These are phyloP conservation scores for Ganoderma lingzhi DNA, from an alignment of 1,284 basidiomycete genomes.

Conservation along the genomic window DNA sequence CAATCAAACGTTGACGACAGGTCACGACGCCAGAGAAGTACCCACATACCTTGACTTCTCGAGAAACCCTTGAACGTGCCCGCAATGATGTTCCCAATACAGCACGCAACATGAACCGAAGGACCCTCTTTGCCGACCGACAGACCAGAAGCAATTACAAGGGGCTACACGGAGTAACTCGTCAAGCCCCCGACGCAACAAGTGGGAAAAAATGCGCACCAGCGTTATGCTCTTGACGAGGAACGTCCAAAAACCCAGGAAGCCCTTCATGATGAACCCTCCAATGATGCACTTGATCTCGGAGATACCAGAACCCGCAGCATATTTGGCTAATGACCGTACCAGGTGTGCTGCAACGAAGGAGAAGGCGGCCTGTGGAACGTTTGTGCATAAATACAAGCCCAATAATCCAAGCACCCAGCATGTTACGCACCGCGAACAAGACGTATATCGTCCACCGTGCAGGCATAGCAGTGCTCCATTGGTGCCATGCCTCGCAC, in stretches of 20 bases:
- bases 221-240: constrained; percentile 92
- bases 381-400: constrained; percentile 4
- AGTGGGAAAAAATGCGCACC: constrained; percentile 56
- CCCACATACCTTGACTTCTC: constrained; percentile 78
- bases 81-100: constrained; percentile 90
- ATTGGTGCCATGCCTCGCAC: constrained; percentile 94
- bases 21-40: neutral
- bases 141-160: constrained; percentile 97
- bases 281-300: constrained; percentile 99
- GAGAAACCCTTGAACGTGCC: constrained; percentile 85
- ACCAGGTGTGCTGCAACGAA: constrained; percentile 92
- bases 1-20: constrained; percentile 10
- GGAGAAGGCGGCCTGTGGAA: constrained; percentile 73
- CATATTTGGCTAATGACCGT: constrained; percentile 89
- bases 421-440: constrained; percentile 76
- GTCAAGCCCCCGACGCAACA: neutral
- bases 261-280: constrained; percentile 97
- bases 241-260: constrained; percentile 89
- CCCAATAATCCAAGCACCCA: neutral
- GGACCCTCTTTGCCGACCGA: constrained; percentile 99
- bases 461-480: constrained; percentile 82
- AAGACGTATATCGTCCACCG: constrained; percentile 89
- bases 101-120: constrained; percentile 97
- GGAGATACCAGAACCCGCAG: constrained; percentile 97
- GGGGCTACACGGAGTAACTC: constrained; percentile 63